A percentile compares a stretch with the other conserved stretches of the same genome.
Conservation (phyloP, 2,329 filamentous ascomycete species). For the Hymenotorrendiella dingleyae region DNA sequence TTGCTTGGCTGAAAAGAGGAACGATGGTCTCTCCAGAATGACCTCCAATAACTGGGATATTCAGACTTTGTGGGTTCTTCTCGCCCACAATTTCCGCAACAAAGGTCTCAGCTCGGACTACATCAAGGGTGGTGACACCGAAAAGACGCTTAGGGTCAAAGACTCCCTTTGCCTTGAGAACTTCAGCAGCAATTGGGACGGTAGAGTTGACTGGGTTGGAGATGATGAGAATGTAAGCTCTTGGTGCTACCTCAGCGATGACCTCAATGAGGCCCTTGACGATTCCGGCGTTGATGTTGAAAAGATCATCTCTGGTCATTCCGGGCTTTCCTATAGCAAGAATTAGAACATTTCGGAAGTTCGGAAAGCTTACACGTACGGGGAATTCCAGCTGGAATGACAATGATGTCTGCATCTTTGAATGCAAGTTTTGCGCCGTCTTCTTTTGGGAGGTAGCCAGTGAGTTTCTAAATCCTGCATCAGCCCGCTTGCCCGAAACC, state of each 20-base stretch:
- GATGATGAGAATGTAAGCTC: conserved; percentile 93
- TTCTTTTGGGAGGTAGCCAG: conserved; percentile 81
- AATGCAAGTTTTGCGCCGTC: conserved; percentile 82
- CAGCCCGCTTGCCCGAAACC: conserved; percentile 32
- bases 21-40: conserved; percentile 99
- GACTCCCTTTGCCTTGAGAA: conserved; percentile 86
- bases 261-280: conserved; percentile 90
- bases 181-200: conserved; percentile 93
- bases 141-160: conserved; percentile 96
- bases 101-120: conserved; percentile 97
- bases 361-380: conserved; percentile 52
- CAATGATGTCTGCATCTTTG: conserved; percentile 88
- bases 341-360: conserved; percentile 9
- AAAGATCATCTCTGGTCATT: conserved; percentile 98
- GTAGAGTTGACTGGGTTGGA: conserved; percentile 99
- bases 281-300: conserved; percentile 99
- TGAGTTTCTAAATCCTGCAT: conserved; percentile 60
- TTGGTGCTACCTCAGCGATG: conserved; percentile 80
- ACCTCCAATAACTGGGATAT: conserved; percentile 88
- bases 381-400: conserved; percentile 97
- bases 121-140: conserved; percentile 96
- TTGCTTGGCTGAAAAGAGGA: conserved; percentile 88
- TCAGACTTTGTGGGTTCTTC: conserved; percentile 74
- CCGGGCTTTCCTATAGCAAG: conserved; percentile 80
- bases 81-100: conserved; percentile 79